Evolutionary conservation across 1,139 yeast genomes (phyloP), one percentile per base, ranked within the genome.

Genomic region (Blastobotrys persicus): DNA sequence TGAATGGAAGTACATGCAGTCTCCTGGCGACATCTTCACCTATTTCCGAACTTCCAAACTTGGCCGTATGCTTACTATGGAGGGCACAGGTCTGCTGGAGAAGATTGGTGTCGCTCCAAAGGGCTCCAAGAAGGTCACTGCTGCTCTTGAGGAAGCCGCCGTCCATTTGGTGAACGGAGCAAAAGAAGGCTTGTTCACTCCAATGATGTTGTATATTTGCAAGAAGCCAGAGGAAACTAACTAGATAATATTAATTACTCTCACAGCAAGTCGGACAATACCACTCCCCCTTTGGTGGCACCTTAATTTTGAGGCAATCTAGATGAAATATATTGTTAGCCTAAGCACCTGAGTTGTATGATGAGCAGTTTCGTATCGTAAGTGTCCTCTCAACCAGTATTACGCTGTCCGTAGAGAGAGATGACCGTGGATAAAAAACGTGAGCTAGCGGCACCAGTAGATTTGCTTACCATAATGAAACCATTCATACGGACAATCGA

Each of bases 71-170:
- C 61, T 89, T 65, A 92, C 98, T 56, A 88, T 91, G 60, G 80
- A 79, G 61, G 75, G 84, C 56, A 92, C 92, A 54, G 87, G 91
- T 35, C 60, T 83, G 34, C 72, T 92, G 77, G 99, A 92, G 74
- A 81, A 73, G 66, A 47, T 89, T 34, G 94, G 96, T 49, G 63
- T 92, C 54, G 98, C 97, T 45, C 98, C 98, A 67, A 81, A 85
- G 71, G 98, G 96, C 53, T 87, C 98, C 45, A 79, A 78, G 68
- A 84, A 88, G 74, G 98, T 92, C 57, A 88, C 98, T 40, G 77
- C 74, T 57, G 97, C 98, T 34, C 80, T 92, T 61, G 98, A 92
- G 74, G 95, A 91, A 66, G 98, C 98, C 56, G 98, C 98, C 52
- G 83, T 91, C 56, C 91, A 91, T 70, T 81, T 92, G 66, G 97